These are phyloP conservation scores for Pezizomycotina sp. DNA, from an alignment of 2,329 filamentous ascomycete genomes.

Conservation along the genomic window DNA sequence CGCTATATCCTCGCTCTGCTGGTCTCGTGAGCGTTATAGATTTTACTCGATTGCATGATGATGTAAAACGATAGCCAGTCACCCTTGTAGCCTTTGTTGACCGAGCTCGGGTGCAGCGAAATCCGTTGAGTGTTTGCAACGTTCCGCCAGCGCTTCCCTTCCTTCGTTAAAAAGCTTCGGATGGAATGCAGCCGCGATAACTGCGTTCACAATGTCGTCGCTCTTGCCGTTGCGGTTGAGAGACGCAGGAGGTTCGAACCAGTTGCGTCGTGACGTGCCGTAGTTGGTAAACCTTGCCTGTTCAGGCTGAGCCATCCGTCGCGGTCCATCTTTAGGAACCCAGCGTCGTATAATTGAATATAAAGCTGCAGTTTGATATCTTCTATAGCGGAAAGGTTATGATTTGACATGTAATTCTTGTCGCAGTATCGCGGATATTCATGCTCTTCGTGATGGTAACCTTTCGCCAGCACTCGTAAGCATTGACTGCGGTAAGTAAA, in stretches of 20 bases:
- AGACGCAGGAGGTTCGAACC: slow-evolving; percentile 65
- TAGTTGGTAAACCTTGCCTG: slow-evolving; percentile 34
- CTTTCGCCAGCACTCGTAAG: slow-evolving; percentile 75
- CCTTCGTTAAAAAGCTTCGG: slow-evolving; percentile 74
- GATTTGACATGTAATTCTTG: slow-evolving; percentile 83
- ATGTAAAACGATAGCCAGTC: slow-evolving; percentile 90
- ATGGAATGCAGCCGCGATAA: slow-evolving; percentile 90
- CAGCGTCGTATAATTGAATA: slow-evolving; percentile 68
- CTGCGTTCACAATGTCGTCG: slow-evolving; percentile 59
- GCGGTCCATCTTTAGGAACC: slow-evolving; percentile 57
- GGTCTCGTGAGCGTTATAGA: slow-evolving; percentile 82
- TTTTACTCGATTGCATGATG: slow-evolving; percentile 83
- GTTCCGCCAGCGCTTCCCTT: slow-evolving; percentile 77
- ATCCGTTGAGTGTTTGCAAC: slow-evolving; percentile 85
- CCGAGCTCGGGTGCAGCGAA: slow-evolving; percentile 69
- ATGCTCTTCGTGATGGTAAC: slow-evolving; percentile 52
- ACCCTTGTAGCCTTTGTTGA: slow-evolving; percentile 58
- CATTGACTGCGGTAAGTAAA: slow-evolving; percentile 81
- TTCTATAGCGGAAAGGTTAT: slow-evolving; percentile 80
- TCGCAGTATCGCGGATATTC: slow-evolving; percentile 77
- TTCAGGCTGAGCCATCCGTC: slow-evolving; percentile 55
- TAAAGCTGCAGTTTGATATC: slow-evolving; percentile 87
- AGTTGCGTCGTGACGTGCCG: slow-evolving; percentile 40
- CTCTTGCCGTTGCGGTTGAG: slow-evolving; percentile 64
- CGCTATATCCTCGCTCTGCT: slow-evolving; percentile 63